Conservation (phyloP, 1,284 basidiomycete genomes). For the Fomitopsis betulina region DNA sequence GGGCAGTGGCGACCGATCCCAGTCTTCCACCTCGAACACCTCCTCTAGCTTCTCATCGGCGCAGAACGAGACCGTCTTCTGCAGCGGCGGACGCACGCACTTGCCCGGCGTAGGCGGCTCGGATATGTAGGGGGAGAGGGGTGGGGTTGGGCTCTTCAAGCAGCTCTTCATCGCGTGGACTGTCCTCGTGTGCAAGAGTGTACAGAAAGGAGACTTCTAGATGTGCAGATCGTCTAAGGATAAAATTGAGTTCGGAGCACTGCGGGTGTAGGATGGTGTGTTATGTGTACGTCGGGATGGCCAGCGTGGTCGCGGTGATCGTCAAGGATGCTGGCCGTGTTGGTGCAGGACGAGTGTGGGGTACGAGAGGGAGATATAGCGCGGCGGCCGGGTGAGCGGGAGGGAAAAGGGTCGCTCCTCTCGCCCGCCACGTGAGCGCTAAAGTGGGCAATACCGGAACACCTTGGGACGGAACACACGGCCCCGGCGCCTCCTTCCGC, state of each 20-base stretch:
- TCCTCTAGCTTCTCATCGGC: constrained; percentile 35
- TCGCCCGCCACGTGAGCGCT: constrained; percentile 4
- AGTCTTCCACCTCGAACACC: constrained; percentile 60
- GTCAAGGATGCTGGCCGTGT: neutral
- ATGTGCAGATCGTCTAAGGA: neutral
- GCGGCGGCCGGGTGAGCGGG: neutral
- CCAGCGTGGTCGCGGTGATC: neutral
- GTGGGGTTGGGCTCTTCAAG: constrained; percentile 6
- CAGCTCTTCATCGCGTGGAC: constrained; percentile 9
- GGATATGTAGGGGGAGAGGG: constrained; percentile 2
- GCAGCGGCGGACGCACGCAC: neutral
- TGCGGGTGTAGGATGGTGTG: neutral
- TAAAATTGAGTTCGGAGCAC: neutral
- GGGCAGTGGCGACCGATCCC: constrained; percentile 48
- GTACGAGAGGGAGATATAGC: neutral
- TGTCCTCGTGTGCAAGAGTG: neutral
- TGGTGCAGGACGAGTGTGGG: neutral
- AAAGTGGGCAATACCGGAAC: constrained; percentile 3
- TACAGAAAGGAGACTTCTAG: neutral
- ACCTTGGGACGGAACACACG: neutral
- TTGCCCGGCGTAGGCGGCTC: constrained; percentile 4
- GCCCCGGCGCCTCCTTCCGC: neutral
- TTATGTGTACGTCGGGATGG: neutral
- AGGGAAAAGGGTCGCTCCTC: constrained; percentile 1
- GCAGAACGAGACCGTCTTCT: constrained; percentile 11